Conservation (phyloP, 2,329 filamentous ascomycete species). For the Ceratocystis huliohia region DNA sequence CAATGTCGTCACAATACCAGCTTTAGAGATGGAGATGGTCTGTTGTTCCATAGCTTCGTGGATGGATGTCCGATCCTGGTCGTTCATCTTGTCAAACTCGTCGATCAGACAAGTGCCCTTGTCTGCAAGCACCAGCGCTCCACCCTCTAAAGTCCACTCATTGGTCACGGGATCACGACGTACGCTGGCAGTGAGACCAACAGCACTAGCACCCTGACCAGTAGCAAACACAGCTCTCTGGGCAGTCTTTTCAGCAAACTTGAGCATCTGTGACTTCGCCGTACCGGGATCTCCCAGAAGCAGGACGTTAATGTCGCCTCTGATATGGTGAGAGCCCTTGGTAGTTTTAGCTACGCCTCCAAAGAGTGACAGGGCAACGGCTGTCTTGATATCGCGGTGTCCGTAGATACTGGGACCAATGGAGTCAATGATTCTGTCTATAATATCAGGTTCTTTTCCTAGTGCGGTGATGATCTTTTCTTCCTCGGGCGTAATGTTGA, state of each 20-base stretch:
- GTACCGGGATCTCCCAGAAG: slow-evolving; percentile 94
- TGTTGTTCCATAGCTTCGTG: slow-evolving; percentile 99
- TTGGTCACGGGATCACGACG: slow-evolving; percentile 87
- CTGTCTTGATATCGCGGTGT: slow-evolving; percentile 93
- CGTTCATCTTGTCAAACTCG: slow-evolving; percentile 99
- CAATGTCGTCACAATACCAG: slow-evolving; percentile 92
- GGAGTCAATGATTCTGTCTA: slow-evolving; percentile 84
- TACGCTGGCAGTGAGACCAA: slow-evolving; percentile 93
- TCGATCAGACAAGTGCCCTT: slow-evolving; percentile 92
- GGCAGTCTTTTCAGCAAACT: slow-evolving; percentile 95
- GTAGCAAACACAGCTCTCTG: slow-evolving; percentile 96
- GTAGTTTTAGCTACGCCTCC: slow-evolving; percentile 86
- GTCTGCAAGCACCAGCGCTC: slow-evolving; percentile 87
- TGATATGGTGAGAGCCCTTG: slow-evolving; percentile 77
- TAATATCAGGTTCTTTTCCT: slow-evolving; percentile 77
- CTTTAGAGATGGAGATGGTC: slow-evolving; percentile 97
- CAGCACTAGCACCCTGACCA: slow-evolving; percentile 89
- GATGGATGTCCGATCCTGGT: slow-evolving; percentile 93
- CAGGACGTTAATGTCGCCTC: slow-evolving; percentile 95
- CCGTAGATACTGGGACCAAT: slow-evolving; percentile 97
- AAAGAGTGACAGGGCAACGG: slow-evolving; percentile 84
- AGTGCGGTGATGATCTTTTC: slow-evolving; percentile 80
- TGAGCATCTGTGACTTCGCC: slow-evolving; percentile 92
- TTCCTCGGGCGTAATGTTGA: slow-evolving; percentile 88
- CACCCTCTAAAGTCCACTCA: slow-evolving; percentile 96